Base-by-base conservation (phyloP, 768 basidiomycete genomes). In the Vishniacozyma victoriae region DNA sequence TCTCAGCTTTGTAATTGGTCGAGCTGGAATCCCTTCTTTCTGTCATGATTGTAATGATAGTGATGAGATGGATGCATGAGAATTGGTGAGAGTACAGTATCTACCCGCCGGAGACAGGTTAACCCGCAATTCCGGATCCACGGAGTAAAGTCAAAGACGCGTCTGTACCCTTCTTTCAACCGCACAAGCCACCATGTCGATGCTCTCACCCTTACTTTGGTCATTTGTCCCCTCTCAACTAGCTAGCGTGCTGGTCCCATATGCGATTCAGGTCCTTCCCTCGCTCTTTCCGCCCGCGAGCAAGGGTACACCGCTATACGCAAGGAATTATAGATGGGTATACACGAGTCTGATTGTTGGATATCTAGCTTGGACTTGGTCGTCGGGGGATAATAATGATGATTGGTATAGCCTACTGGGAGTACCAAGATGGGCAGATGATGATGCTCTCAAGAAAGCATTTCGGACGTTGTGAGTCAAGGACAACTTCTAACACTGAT, bases 331-430 rank as follows among this genome's bases (percentile, higher is more conserved):
- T 41, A 44, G 48, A 39, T 20, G 50, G 18, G 57, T 38, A 4
- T 55, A 58, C 36, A 61, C 61, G 3, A 27, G 44, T 14, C 31
- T 67, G 4, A 39, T 63, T 9, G 42, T 27, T 11, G 25, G 35
- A 15, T 63, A 54, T 23, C 42, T 67, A 11, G 42, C 47, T 4
- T 63, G n/a, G n/a, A n/a, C n/a, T n/a, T n/a, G n/a, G n/a, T n/a
- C n/a, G n/a, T n/a, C n/a, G n/a, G n/a, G n/a, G n/a, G n/a, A n/a
- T n/a, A n/a, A n/a, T n/a, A n/a, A n/a, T n/a, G n/a, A 18, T 3
- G 29, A 67, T 44, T 67, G 55, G 55, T 67, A 67, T 48, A 35
- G 36, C 23, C 49, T 67, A 5, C 41, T 67, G n/a, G 59, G 55
- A 4, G 62, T 67, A 1, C 16, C 15, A 7, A 46, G 37, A 25